Evolutionary conservation across 2,329 filamentous ascomycete genomes (phyloP).

Genomic region (Malbranchea zuffiana): DNA sequence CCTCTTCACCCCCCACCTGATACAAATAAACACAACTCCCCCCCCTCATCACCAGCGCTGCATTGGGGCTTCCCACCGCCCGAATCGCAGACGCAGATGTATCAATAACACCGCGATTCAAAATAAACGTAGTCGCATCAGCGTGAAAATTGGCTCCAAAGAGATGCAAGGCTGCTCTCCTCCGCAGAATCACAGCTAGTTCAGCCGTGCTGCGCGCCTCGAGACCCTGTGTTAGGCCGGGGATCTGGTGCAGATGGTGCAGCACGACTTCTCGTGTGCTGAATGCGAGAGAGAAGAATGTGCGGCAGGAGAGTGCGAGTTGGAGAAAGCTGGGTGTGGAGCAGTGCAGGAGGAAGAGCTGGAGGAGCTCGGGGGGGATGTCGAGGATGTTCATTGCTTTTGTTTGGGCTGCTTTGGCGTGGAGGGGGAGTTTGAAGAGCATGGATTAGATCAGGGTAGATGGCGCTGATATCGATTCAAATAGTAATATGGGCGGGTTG

Average conservation of each 20-base stretch:
- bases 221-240: slow-evolving; percentile 21
- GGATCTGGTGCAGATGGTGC: slow-evolving; percentile 27
- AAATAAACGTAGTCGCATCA: slow-evolving; percentile 21
- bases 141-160: slow-evolving; percentile 29
- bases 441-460: too few species aligned
- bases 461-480: too few species aligned
- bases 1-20: slow-evolving; percentile 14
- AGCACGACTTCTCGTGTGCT: slow-evolving; percentile 27
- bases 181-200: slow-evolving; percentile 26
- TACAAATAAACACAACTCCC: slow-evolving; percentile 23
- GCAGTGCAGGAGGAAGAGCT: slow-evolving; percentile 27
- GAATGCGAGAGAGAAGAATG: slow-evolving; percentile 27
- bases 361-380: slow-evolving; percentile 35
- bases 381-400: slow-evolving; percentile 17
- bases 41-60: slow-evolving; percentile 24
- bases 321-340: slow-evolving; percentile 30
- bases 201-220: slow-evolving; percentile 15
- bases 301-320: slow-evolving; percentile 27
- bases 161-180: slow-evolving; percentile 24
- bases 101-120: slow-evolving; percentile 22
- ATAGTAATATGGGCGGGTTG: too few species aligned
- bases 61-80: slow-evolving; percentile 11
- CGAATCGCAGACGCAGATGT: slow-evolving; percentile 23
- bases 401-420: background rate
- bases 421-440: too few species aligned